These are phyloP conservation scores for Diaporthe capsici DNA, from an alignment of 2,329 filamentous ascomycete species.

Conservation along the genomic window DNA sequence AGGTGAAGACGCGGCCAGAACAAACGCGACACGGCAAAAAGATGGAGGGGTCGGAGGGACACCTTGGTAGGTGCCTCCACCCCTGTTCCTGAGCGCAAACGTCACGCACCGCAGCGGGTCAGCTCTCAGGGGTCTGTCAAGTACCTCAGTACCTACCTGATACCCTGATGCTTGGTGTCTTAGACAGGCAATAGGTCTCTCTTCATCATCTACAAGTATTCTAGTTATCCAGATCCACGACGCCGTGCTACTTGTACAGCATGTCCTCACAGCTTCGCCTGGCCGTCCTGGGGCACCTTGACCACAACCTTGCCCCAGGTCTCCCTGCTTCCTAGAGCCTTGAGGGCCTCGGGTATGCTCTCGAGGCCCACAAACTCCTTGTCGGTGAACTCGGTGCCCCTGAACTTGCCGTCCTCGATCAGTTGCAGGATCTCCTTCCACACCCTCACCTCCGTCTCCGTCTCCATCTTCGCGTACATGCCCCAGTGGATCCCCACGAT, in stretches of 20 bases:
- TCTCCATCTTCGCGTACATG: conserved; percentile 81
- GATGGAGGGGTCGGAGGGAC: conserved; percentile 34
- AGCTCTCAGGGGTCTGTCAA: neutral
- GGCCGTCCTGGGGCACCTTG: conserved; percentile 79
- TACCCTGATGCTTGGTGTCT: neutral
- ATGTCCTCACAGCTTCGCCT: conserved; percentile 65
- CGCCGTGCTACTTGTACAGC: neutral
- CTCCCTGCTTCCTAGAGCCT: conserved; percentile 82
- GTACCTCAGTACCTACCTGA: neutral
- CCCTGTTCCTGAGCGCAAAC: conserved; percentile 13
- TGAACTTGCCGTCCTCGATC: conserved; percentile 83
- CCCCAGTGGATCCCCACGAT: conserved; percentile 95
- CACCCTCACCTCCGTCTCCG: conserved; percentile 76
- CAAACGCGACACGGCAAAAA: conserved; percentile 31
- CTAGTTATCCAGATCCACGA: neutral
- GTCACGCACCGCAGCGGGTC: neutral
- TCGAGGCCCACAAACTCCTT: conserved; percentile 87
- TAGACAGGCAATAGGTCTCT: neutral
- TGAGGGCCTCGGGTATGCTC: conserved; percentile 80
- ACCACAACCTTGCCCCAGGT: conserved; percentile 98
- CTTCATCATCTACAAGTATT: neutral
- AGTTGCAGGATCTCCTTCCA: conserved; percentile 88
- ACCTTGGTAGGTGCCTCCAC: neutral
- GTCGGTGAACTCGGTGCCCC: conserved; percentile 85
- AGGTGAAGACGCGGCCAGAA: conserved; percentile 18